Percentiles rank a stretch among this genome's conserved stretches.
Conservation (phyloP, 2,329 filamentous ascomycete species). For the Parafenestella ontariensis region DNA sequence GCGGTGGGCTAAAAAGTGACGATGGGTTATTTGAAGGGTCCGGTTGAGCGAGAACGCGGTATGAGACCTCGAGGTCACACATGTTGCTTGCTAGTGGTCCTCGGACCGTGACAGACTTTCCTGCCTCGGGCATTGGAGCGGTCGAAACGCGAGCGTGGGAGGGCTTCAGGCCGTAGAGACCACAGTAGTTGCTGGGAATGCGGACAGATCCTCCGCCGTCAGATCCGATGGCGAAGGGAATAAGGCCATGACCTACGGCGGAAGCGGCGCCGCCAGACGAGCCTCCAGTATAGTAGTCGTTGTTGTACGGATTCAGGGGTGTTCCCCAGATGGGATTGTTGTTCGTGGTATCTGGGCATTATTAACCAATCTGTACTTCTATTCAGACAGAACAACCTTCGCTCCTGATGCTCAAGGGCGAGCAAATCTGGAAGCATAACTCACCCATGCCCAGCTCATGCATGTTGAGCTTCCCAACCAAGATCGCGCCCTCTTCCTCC, state of each 20-base stretch:
- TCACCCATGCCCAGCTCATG: constrained; percentile 76
- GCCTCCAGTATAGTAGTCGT: constrained; percentile 78
- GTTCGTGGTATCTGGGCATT: constrained; percentile 72
- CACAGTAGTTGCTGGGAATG: constrained; percentile 77
- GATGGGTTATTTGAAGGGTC: constrained; percentile 69
- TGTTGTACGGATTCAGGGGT: constrained; percentile 79
- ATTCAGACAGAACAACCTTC: too few relatives aligned
- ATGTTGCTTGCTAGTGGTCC: constrained; percentile 80
- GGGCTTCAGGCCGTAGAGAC: constrained; percentile 81
- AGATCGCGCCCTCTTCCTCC: constrained; percentile 75
- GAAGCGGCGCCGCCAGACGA: constrained; percentile 81
- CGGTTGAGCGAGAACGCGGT: constrained; percentile 77
- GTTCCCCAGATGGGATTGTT: constrained; percentile 80
- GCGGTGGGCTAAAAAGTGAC: constrained; percentile 65
- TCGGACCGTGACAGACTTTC: constrained; percentile 69
- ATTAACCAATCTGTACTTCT: neutral
- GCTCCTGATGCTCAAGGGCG: neutral
- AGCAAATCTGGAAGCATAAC: constrained; percentile 19
- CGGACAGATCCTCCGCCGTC: constrained; percentile 80
- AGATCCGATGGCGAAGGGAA: constrained; percentile 74
- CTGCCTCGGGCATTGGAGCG: constrained; percentile 65
- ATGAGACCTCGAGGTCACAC: constrained; percentile 80
- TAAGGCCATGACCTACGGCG: constrained; percentile 70
- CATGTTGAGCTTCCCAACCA: constrained; percentile 80
- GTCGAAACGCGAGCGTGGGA: constrained; percentile 72